phyloP scores from a whole-genome alignment of 2,329 filamentous ascomycete genomes.

The Botryosphaeria dothidea region DNA sequence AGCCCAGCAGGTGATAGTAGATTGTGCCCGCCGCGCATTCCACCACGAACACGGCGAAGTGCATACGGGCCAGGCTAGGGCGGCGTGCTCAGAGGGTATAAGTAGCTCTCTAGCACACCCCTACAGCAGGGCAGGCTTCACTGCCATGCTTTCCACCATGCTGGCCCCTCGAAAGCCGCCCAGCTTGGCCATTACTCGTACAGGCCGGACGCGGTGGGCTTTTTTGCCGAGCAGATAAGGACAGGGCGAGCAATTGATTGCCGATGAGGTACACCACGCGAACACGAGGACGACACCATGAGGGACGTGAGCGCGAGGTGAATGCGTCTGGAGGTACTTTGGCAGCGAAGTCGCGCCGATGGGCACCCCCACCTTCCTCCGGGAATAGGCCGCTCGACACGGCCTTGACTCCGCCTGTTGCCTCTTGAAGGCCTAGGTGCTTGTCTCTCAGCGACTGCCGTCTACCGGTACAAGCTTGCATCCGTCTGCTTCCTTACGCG shows the following conservation, averaged over 20 bases:
- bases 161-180: not conserved
- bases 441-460: not conserved
- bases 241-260: not conserved
- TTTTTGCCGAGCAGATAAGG: not conserved
- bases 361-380: not conserved
- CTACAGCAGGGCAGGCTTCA: not conserved
- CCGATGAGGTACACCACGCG: not conserved
- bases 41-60: conserved; percentile 1
- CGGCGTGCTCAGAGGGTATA: not conserved
- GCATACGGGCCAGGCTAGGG: not conserved
- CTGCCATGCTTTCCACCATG: not conserved
- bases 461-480: not conserved
- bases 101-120: not conserved
- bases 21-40: conserved; percentile 11
- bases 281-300: not conserved
- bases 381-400: not conserved
- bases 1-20: conserved; percentile 8
- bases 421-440: not conserved
- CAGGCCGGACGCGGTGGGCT: not conserved
- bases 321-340: not conserved
- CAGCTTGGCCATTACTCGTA: conserved; percentile 9
- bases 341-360: conserved; percentile 11
- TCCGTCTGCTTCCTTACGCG: not conserved
- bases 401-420: not conserved
- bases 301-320: conserved; percentile 7